These are phyloP conservation scores for Wickerhamiella siamensis DNA, from an alignment of 805 yeast species.

Conservation along the genomic window DNA sequence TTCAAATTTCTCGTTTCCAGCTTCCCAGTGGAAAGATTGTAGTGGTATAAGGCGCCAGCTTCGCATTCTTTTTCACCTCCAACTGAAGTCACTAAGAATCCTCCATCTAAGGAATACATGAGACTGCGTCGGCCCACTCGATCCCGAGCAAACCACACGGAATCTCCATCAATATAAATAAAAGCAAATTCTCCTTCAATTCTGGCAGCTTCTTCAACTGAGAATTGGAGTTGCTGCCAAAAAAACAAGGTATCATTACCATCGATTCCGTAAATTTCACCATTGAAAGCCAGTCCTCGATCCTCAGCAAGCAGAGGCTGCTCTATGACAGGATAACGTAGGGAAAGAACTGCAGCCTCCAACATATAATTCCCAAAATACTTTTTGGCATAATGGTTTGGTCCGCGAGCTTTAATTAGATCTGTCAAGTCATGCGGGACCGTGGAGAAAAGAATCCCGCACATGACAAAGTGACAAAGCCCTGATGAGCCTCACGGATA, in stretches of 20 bases:
- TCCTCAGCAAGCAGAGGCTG: not conserved
- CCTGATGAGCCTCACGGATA: too few species aligned
- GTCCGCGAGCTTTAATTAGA: not conserved
- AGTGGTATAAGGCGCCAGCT: conserved; percentile 14
- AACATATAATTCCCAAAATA: too few species aligned
- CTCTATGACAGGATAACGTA: not conserved
- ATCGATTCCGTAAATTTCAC: conserved; percentile 58
- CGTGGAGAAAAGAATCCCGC: not conserved
- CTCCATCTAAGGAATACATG: conserved; percentile 28
- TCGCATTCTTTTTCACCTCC: conserved; percentile 16
- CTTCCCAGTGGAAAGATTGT: not conserved
- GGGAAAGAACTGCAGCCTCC: not conserved
- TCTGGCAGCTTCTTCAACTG: conserved; percentile 32
- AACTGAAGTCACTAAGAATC: conserved; percentile 7
- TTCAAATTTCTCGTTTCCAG: not conserved
- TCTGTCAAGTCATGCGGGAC: not conserved
- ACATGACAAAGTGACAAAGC: too few species aligned
- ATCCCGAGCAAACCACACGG: conserved; percentile 72
- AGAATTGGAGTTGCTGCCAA: conserved; percentile 26
- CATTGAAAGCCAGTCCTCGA: conserved; percentile 63
- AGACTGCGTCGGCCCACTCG: conserved; percentile 68
- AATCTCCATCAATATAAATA: conserved; percentile 29
- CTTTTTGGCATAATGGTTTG: not conserved
- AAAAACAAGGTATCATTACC: conserved; percentile 55
- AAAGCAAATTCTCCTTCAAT: conserved; percentile 77